phyloP scores from a whole-genome alignment of 1,284 basidiomycete species.

The Cerioporus squamosus region DNA sequence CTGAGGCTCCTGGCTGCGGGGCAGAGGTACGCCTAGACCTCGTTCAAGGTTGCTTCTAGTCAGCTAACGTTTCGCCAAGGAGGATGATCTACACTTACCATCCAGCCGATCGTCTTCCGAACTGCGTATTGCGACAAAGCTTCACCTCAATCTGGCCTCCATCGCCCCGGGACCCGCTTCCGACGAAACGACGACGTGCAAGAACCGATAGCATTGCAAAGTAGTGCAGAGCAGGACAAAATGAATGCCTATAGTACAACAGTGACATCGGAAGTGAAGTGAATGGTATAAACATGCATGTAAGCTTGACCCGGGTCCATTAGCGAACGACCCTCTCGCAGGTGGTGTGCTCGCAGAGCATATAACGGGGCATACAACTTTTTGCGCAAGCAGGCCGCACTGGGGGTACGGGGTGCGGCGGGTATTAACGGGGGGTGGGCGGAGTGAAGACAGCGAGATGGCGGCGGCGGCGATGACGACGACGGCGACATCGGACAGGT shows the following conservation, averaged over 20 bases:
- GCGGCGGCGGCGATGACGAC: not conserved
- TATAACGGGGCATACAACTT: too few relatives aligned
- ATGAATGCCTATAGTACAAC: constrained; percentile 16
- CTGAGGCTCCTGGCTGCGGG: too few relatives aligned
- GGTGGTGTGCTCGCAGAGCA: too few relatives aligned
- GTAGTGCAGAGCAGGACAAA: not conserved
- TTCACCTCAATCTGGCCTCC: too few relatives aligned
- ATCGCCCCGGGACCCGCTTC: too few relatives aligned
- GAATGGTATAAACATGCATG: not conserved
- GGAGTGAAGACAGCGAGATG: not conserved
- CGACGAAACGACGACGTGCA: not conserved
- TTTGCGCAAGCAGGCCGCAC: too few relatives aligned
- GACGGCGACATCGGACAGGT: not conserved
- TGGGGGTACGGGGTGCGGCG: not conserved
- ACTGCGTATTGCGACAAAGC: too few relatives aligned
- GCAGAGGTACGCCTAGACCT: too few relatives aligned
- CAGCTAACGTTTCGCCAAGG: too few relatives aligned
- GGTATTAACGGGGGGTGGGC: not conserved
- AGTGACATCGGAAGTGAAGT: not conserved
- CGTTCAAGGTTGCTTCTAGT: too few relatives aligned
- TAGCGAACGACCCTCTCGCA: constrained; percentile 3
- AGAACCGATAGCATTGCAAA: constrained; percentile 5
- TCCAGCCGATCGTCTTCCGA: too few relatives aligned
- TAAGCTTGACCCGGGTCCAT: not conserved
- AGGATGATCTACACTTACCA: too few relatives aligned